Evolutionary conservation across 495 filamentous ascomycete genomes (phyloP).

Genomic region (Filosporella fistucella): DNA sequence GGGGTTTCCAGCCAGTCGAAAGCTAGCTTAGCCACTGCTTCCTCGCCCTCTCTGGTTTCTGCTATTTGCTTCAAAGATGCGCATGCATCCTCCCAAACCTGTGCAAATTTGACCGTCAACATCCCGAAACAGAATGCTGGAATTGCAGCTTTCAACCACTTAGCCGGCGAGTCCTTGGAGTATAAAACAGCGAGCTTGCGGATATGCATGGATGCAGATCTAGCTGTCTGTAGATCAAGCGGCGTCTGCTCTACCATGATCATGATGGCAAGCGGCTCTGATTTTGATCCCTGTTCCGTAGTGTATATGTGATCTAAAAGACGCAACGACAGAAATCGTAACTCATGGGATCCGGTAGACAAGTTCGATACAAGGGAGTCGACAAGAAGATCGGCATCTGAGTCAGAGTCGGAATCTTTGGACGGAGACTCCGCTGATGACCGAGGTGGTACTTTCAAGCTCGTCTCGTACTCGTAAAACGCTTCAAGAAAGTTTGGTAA

Average conservation of each 20-base stretch:
- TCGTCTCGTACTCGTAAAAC: slow-evolving; percentile 52
- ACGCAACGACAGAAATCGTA: slow-evolving; percentile 65
- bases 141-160: slow-evolving; percentile 66
- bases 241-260: slow-evolving; percentile 74
- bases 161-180: slow-evolving; percentile 42
- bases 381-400: slow-evolving; percentile 45
- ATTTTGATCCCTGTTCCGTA: slow-evolving; percentile 27
- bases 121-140: slow-evolving; percentile 86
- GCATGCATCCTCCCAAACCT: slow-evolving; percentile 79
- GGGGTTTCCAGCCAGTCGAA: slow-evolving; percentile 73
- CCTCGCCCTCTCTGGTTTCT: slow-evolving; percentile 65
- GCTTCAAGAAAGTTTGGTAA: slow-evolving; percentile 65
- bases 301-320: slow-evolving; percentile 52
- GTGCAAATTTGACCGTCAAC: slow-evolving; percentile 75
- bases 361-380: slow-evolving; percentile 66
- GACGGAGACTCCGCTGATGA: slow-evolving; percentile 20
- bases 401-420: slow-evolving; percentile 8
- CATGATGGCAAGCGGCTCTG: slow-evolving; percentile 45
- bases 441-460: slow-evolving; percentile 34
- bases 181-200: slow-evolving; percentile 68
- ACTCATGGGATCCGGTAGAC: slow-evolving; percentile 61
- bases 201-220: slow-evolving; percentile 76
- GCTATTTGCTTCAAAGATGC: slow-evolving; percentile 70
- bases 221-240: slow-evolving; percentile 66
- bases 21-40: slow-evolving; percentile 63